Percentiles rank a stretch among this genome's conserved stretches.
Evolutionary conservation across 2,329 filamentous ascomycete species (phyloP).

Genomic region (Verticillium isaacii): DNA sequence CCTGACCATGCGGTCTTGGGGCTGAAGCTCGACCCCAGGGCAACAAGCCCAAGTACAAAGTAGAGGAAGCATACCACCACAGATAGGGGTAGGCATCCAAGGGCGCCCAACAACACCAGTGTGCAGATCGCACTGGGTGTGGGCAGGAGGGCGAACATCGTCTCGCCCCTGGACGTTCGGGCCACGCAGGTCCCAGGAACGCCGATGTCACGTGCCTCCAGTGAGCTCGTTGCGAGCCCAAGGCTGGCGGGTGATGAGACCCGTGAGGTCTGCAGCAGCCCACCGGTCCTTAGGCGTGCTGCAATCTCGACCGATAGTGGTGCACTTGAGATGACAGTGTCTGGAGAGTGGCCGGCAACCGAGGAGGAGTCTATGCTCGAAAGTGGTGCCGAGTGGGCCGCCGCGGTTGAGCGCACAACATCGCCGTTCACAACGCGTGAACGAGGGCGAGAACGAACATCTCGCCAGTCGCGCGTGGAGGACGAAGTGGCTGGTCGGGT

Average conservation of each 20-base stretch:
- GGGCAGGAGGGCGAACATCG: not conserved
- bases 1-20: constrained; percentile 1
- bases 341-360: not conserved
- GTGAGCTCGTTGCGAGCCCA: not conserved
- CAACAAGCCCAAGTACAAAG: constrained; percentile 1
- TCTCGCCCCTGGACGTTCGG: not conserved
- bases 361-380: not conserved
- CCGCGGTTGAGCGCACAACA: not conserved
- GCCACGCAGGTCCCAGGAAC: not conserved
- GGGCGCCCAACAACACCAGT: not conserved
- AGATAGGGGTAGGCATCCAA: not conserved
- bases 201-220: not conserved
- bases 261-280: not conserved
- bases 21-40: not conserved
- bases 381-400: not conserved
- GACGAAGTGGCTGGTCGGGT: not conserved
- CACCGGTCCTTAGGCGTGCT: not conserved
- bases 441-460: not conserved
- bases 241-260: not conserved
- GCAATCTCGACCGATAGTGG: not conserved
- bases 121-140: not conserved
- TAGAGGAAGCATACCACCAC: not conserved
- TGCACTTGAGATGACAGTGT: not conserved
- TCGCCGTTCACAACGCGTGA: not conserved
- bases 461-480: not conserved